Base-by-base conservation (phyloP, 495 filamentous ascomycete species). In the Cenococcum geophilum region DNA sequence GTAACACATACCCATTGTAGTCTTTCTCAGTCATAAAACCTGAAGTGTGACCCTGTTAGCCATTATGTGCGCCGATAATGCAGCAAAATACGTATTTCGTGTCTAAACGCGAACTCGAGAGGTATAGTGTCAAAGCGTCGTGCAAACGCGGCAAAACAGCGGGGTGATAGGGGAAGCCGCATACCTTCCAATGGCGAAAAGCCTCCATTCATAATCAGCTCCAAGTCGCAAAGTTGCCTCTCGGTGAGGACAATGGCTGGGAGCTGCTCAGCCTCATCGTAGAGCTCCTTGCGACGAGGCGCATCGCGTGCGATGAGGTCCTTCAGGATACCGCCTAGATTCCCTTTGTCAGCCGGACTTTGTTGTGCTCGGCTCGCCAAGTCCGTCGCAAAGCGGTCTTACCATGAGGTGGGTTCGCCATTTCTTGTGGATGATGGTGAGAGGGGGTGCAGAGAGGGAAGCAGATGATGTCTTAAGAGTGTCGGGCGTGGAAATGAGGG, bases 21-120 rank as follows among this genome's bases (percentile, higher is more conserved):
- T 98, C 92, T 74, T 87, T 86, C 80, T 97, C 83, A 74, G 84
- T 96, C 89, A 98, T 89, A 78, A 98, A 98, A 70, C 92, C 91
- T 96, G 53, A 5, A 5, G 21, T 10, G 59, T 52, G 5, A 35
- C 43, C 55, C 21, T 58, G 56, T 76, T 64, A 74, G 74, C 66
- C 49, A 53, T 58, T 37, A 25, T 55, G 27, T 32, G 34, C 47
- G 21, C 25, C 36, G 54, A 9, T 27, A 4, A 42, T 35, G 12
- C 14, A 22, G n/a, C 4, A 57, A 57, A 57, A 54, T 34, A 52
- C 45, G 64, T 12, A 21, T 55, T 43, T 58, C 48, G 50, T 27
- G 16, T 49, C 21, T 21, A n/a, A 56, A 12, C 21, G 4, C 32
- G 22, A 22, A 52, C 25, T 32, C 49, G 49, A 52, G 49, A 18